Base-by-base conservation (phyloP, 805 yeast genomes). In the Lachancea meyersii region DNA sequence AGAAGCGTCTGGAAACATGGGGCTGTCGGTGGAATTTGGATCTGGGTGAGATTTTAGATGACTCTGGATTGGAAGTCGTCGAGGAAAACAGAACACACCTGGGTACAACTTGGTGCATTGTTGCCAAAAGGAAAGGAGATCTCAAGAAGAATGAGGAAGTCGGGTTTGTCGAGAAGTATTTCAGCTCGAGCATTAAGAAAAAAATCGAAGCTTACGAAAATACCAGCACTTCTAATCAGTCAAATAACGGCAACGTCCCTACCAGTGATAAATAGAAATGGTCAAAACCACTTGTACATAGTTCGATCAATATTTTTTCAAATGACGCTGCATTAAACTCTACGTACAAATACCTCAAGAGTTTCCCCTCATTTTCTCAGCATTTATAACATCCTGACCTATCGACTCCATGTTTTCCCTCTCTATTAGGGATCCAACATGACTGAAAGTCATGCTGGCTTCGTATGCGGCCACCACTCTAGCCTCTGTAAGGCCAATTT, bases 11-110 rank as follows among this genome's bases (percentile, higher is more conserved):
- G 67, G 77, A 82, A 46, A 79, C 82, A 3, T 93, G 97, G 97
- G 98, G 96, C 1, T 93, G 98, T 64, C 72, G 97, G 57, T 93
- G 97, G 97, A 93, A 93, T 59, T 68, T 93, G 49, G 97, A 93
- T 58, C 86, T 93, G 51, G 95, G 89, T 19, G 94, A 83, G 53
- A 71, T 93, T 31, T 73, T 93, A 21, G 89, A 84, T 58, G 79
- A 79, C 45, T 80, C 95, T 5, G 95, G 95, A 0, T 69, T 93
- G 43, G 89, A 84, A 50, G 75, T 93, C 34, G 86, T 88, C 2
- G 80, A 78, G 51, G 91, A 86, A 55, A 78, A 77, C 48, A 71
- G 95, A 50, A 79, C 79, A 17, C 97, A 93, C 65, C 73, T 93
- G 48, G 97, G 97, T 17, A 85, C 97, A 1, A 87, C 96, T 4